Conservation (phyloP, 2,329 filamentous ascomycete species). For the Fonsecaea pedrosoi region DNA sequence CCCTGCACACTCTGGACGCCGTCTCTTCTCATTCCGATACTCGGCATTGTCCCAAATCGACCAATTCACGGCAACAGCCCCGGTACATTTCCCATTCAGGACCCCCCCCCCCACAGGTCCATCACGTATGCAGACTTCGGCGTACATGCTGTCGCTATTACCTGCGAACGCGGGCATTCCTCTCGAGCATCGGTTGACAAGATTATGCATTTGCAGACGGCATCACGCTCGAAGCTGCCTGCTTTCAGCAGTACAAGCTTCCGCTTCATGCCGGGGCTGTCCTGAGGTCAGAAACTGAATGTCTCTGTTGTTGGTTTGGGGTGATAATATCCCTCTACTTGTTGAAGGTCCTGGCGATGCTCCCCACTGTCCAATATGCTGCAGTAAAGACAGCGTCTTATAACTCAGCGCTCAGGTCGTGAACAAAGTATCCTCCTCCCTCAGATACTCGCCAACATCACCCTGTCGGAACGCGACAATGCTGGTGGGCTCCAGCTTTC, state of each 20-base stretch:
- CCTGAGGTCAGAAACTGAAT: neutral
- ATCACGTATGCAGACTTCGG: neutral
- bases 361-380: neutral
- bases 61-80: neutral
- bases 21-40: neutral
- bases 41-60: neutral
- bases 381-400: neutral
- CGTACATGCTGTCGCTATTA: neutral
- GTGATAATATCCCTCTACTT: neutral
- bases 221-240: neutral
- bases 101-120: neutral
- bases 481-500: conserved; percentile 85
- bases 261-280: neutral
- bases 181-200: neutral
- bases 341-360: neutral
- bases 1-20: neutral
- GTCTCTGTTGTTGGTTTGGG: neutral
- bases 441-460: conserved; percentile 91
- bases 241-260: neutral
- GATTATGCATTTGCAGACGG: neutral
- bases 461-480: conserved; percentile 90
- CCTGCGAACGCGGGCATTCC: neutral
- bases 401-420: conserved; percentile 52
- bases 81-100: neutral
- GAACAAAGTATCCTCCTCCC: conserved; percentile 75